Percentiles rank a stretch among this genome's conserved stretches.
Evolutionary conservation across 768 basidiomycete species (phyloP).

Genomic region (Phanerochaete carnosa): DNA sequence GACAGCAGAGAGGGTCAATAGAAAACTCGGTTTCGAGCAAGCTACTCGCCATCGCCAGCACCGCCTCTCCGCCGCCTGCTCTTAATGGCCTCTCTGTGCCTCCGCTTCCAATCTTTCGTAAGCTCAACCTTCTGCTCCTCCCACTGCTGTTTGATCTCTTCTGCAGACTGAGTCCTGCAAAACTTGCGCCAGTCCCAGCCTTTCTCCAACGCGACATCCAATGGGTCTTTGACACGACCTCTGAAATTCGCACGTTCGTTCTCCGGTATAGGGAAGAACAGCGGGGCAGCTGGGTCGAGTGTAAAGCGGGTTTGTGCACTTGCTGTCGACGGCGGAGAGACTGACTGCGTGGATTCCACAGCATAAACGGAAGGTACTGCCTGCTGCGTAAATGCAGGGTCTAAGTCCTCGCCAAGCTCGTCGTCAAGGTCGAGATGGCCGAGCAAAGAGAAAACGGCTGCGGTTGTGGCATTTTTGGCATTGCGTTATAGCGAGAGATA

Average conservation of each 20-base stretch:
- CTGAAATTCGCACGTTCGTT: constrained; percentile 19
- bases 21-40: background rate
- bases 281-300: constrained; percentile 50
- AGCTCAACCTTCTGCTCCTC: constrained; percentile 64
- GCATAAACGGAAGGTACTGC: constrained; percentile 17
- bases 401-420: constrained; percentile 58
- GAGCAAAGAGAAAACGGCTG: constrained; percentile 79
- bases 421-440: constrained; percentile 71
- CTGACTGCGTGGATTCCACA: constrained; percentile 3
- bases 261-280: constrained; percentile 58
- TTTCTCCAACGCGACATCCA: constrained; percentile 46
- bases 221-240: constrained; percentile 35
- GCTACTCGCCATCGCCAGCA: constrained; percentile 29
- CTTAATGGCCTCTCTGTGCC: constrained; percentile 74
- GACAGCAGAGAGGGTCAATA: background rate
- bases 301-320: constrained; percentile 25
- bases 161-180: constrained; percentile 46
- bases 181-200: constrained; percentile 52
- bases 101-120: constrained; percentile 75
- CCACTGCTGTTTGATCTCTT: constrained; percentile 68
- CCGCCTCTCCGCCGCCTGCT: constrained; percentile 51
- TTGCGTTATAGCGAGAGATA: background rate
- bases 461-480: constrained; percentile 33
- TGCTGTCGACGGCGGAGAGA: constrained; percentile 4
- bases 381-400: constrained; percentile 21